Percentiles rank a stretch among this genome's conserved stretches.
These are phyloP conservation scores for Chloromonas sp. DNA, from an alignment of 163 green algal genomes.

Conservation along the genomic window DNA sequence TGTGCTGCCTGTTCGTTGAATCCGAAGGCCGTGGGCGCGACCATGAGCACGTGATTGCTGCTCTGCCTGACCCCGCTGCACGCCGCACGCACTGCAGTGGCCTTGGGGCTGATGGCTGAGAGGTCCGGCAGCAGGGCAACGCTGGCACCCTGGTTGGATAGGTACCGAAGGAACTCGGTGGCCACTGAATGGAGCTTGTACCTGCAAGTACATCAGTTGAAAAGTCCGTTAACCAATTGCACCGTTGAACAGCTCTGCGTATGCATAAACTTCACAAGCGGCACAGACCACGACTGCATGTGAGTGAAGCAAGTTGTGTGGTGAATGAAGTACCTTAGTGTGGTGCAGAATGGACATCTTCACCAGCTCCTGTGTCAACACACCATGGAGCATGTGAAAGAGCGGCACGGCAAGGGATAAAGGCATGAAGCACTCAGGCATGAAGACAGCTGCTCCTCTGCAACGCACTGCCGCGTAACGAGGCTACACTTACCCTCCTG, in stretches of 20 bases:
- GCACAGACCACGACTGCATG: no score
- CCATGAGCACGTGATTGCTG: constrained; percentile 83
- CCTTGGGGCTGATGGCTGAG: constrained; percentile 1
- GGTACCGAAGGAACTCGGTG: constrained; percentile 30
- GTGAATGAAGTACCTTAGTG: no score
- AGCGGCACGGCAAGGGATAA: no score
- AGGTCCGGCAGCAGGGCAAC: constrained; percentile 64
- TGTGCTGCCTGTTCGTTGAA: constrained; percentile 86
- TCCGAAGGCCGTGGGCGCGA: constrained; percentile 88
- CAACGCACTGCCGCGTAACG: no score
- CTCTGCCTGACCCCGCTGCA: constrained; percentile 33
- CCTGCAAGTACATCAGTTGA: neutral
- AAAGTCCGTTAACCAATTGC: neutral
- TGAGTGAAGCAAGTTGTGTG: no score
- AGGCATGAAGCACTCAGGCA: no score
- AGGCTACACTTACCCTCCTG: neutral
- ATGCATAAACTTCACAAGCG: no score
- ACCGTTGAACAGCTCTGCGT: neutral
- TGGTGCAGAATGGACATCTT: no score
- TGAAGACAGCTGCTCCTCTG: no score
- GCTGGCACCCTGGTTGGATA: constrained; percentile 29
- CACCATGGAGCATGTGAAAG: no score
- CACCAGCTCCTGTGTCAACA: no score
- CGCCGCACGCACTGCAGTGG: constrained; percentile 21
- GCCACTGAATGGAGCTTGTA: constrained; percentile 18